These are phyloP conservation scores for Xylaria longipes DNA, from an alignment of 495 filamentous ascomycete genomes.

Conservation along the genomic window DNA sequence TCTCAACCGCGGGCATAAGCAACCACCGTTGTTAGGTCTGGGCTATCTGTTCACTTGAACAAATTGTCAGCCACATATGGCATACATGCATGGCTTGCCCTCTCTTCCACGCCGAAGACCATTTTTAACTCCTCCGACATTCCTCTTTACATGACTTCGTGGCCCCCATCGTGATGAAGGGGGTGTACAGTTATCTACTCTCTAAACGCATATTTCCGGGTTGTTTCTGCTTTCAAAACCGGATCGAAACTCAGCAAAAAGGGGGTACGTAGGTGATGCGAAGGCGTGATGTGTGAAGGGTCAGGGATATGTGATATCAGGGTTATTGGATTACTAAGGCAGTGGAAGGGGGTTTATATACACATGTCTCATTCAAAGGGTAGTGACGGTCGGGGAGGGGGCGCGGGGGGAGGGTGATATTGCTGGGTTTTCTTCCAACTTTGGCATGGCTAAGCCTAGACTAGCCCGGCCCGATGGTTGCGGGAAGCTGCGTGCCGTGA, in stretches of 20 bases:
- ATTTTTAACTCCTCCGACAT: slow-evolving; percentile 22
- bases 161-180: slow-evolving; percentile 35
- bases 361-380: slow-evolving; percentile 33
- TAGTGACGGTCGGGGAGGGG: background rate
- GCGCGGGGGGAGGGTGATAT: slow-evolving; percentile 25
- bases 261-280: slow-evolving; percentile 31
- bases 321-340: slow-evolving; percentile 40
- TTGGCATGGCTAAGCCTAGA: slow-evolving; percentile 35
- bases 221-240: slow-evolving; percentile 44
- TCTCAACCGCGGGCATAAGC: slow-evolving; percentile 21
- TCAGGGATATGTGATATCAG: slow-evolving; percentile 30
- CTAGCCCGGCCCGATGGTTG: slow-evolving; percentile 36
- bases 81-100: slow-evolving; percentile 15
- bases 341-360: slow-evolving; percentile 40
- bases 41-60: slow-evolving; percentile 30
- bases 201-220: slow-evolving; percentile 44
- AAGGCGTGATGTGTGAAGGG: slow-evolving; percentile 17
- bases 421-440: slow-evolving; percentile 45
- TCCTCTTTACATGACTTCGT: slow-evolving; percentile 45
- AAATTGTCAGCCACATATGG: slow-evolving; percentile 18
- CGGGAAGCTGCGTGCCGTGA: slow-evolving; percentile 39
- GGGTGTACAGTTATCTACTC: slow-evolving; percentile 45
- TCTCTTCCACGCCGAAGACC: slow-evolving; percentile 19
- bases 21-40: slow-evolving; percentile 14
- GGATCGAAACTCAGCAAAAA: slow-evolving; percentile 46